A percentile compares a stretch with the other conserved stretches of the same genome.
phyloP scores from a whole-genome alignment of 139 green algal genomes.

The Deuterostichococcus epilithicus region DNA sequence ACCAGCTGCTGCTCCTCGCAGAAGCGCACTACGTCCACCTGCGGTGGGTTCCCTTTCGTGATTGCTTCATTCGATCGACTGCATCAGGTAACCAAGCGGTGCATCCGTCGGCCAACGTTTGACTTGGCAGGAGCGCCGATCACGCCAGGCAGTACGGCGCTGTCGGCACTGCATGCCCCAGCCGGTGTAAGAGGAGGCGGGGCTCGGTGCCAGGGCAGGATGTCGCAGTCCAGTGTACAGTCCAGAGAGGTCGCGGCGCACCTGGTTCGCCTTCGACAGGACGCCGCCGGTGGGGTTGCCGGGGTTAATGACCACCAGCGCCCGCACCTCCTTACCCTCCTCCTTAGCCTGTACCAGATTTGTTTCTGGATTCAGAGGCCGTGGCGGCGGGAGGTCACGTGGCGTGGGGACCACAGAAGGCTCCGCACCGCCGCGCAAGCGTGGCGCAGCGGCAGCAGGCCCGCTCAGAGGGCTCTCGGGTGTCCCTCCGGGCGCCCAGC shows the following conservation, averaged over 20 bases:
- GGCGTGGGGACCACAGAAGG: constrained; percentile 10
- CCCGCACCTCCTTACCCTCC: constrained; percentile 49
- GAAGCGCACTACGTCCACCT: constrained; percentile 45
- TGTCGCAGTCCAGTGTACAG: too few species aligned
- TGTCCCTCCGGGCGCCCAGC: too few species aligned
- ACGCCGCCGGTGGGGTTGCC: constrained; percentile 85
- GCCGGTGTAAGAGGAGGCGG: too few species aligned
- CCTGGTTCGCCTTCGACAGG: constrained; percentile 66
- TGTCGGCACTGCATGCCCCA: too few species aligned
- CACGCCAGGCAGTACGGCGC: too few species aligned
- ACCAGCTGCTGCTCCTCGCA: constrained; percentile 72
- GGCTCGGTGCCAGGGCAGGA: too few species aligned
- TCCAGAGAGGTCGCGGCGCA: not conserved
- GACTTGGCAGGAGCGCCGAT: too few species aligned
- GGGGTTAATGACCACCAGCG: constrained; percentile 92
- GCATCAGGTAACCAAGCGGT: not conserved
- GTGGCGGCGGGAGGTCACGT: constrained; percentile 8
- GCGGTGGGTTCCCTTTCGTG: too few species aligned
- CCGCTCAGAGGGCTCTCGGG: too few species aligned
- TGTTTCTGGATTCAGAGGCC: not conserved
- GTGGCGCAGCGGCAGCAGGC: too few species aligned
- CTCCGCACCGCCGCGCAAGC: constrained; percentile 4
- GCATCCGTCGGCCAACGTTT: not conserved
- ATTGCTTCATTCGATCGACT: not conserved
- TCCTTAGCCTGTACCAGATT: constrained; percentile 20